Evolutionary conservation across 306 rosid genomes (phyloP).

Genomic region (Quercus wislizeni): DNA sequence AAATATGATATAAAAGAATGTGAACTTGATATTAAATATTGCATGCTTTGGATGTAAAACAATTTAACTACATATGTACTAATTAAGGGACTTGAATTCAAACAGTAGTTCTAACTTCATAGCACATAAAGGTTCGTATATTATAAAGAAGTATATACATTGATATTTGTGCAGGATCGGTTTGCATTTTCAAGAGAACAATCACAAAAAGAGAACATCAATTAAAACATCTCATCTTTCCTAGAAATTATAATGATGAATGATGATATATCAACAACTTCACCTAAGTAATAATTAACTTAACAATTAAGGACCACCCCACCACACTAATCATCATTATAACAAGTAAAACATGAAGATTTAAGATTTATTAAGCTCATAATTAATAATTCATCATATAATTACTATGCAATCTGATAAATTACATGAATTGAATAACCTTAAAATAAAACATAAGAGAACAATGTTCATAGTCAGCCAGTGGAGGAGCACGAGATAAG

Average conservation of each 20-base stretch:
- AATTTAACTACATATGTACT: no score
- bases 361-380: background rate
- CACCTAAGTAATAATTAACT: background rate
- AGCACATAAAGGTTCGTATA: background rate
- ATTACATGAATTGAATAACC: background rate
- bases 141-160: background rate
- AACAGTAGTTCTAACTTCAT: background rate
- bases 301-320: background rate
- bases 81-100: no score
- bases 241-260: background rate
- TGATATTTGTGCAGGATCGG: background rate
- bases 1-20: no score
- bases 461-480: background rate
- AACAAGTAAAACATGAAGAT: background rate
- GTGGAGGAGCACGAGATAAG: background rate
- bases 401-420: background rate
- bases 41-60: no score
- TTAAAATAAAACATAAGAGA: background rate
- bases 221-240: background rate
- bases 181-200: constrained; percentile 34
- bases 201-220: constrained; percentile 13
- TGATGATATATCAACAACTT: constrained; percentile 9
- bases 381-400: background rate
- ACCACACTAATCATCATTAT: background rate
- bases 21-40: no score